Conservation (phyloP, 2,329 filamentous ascomycete genomes). For the Penicillium sp. region DNA sequence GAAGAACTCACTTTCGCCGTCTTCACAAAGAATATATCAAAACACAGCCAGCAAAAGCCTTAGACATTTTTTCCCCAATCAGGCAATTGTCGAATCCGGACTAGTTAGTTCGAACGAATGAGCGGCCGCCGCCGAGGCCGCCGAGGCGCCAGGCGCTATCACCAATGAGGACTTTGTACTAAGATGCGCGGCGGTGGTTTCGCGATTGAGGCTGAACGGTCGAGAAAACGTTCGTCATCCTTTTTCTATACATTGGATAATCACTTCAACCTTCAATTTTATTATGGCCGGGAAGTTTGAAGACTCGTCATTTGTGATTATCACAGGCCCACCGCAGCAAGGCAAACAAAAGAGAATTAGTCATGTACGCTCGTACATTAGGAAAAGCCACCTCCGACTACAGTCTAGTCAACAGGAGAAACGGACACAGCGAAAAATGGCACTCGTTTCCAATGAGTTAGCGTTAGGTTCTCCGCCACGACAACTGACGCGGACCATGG, state of each 20-base stretch:
- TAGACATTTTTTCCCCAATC: neutral
- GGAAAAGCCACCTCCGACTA: constrained; percentile 14
- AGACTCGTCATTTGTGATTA: constrained; percentile 17
- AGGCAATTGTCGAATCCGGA: neutral
- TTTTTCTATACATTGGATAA: neutral
- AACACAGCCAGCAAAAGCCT: neutral
- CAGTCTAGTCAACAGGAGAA: neutral
- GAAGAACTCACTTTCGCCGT: neutral
- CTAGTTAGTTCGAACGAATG: neutral
- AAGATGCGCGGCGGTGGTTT: no score
- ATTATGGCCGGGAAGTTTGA: neutral
- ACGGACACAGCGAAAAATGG: neutral
- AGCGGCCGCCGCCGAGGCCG: no score
- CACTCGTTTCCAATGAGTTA: neutral
- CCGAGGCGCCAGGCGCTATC: neutral
- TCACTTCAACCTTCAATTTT: neutral
- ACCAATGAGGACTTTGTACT: neutral
- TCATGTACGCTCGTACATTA: constrained; percentile 17
- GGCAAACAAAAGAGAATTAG: constrained; percentile 17
- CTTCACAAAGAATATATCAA: neutral
- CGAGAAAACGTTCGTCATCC: neutral
- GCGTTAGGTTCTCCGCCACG: neutral
- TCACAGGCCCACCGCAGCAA: constrained; percentile 18
- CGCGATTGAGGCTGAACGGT: no score
- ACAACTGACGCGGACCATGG: neutral